phyloP scores from a whole-genome alignment of 805 yeast genomes.

The Jamesozyma jinghongensis region DNA sequence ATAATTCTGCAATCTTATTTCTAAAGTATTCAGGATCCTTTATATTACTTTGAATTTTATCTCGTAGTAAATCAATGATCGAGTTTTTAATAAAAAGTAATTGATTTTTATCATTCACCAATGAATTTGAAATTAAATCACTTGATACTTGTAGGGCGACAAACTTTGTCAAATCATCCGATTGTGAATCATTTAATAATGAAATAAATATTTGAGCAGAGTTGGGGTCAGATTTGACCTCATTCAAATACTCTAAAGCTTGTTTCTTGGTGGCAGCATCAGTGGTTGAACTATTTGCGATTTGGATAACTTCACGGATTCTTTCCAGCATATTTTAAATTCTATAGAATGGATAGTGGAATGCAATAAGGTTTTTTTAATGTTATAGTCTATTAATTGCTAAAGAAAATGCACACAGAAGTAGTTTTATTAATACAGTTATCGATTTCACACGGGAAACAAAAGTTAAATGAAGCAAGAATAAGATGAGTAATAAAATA shows the following conservation, averaged over 20 bases:
- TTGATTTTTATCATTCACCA: constrained; percentile 6
- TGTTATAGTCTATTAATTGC: too few relatives aligned
- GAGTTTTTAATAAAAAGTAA: constrained; percentile 18
- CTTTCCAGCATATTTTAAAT: constrained; percentile 33
- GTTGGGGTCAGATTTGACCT: constrained; percentile 20
- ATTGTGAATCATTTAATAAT: constrained; percentile 17
- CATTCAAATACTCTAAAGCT: constrained; percentile 32
- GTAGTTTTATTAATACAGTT: too few relatives aligned
- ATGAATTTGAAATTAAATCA: constrained; percentile 13
- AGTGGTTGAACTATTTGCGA: constrained; percentile 65
- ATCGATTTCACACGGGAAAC: too few relatives aligned
- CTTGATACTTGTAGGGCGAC: constrained; percentile 27
- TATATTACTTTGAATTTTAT: constrained; percentile 11
- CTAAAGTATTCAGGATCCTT: constrained; percentile 27
- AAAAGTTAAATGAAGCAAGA: too few relatives aligned
- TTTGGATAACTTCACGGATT: constrained; percentile 79
- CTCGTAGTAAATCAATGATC: constrained; percentile 18
- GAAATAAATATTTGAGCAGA: constrained; percentile 22
- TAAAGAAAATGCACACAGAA: too few relatives aligned
- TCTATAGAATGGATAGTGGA: too few relatives aligned
- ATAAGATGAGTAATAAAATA: too few relatives aligned
- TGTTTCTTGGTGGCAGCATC: constrained; percentile 54
- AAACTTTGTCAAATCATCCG: constrained; percentile 26
- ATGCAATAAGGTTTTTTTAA: too few relatives aligned
- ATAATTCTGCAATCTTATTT: constrained; percentile 28